Base-by-base conservation (phyloP, 148 eudicot genomes). In the Rhododendron vialii region DNA sequence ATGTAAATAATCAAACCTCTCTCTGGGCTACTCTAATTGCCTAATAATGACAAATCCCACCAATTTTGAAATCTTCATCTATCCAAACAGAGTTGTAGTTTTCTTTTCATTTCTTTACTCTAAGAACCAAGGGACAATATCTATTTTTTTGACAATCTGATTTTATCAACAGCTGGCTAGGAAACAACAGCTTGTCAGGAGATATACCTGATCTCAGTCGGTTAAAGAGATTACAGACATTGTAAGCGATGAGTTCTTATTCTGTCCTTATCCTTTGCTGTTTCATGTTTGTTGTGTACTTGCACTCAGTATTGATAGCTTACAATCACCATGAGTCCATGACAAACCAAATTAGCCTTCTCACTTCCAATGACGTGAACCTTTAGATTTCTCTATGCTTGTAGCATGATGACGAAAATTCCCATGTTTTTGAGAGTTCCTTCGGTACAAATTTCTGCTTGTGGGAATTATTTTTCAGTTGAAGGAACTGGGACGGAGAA, bases 181-280 rank as follows among this genome's bases (percentile, higher is more conserved):
- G 94, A 80, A 91, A 89, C 87, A 97, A 97, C 87, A 89, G 85
- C 83, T 88, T 97, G 87, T 84, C 90, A 36, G 98, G 99, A 91
- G 84, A 82, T 85, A 92, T 97, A 84, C 94, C 95, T 50, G 93
- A 91, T 88, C 91, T 97, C 78, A 88, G 93, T 80, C 59, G 85
- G 83, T 87, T 97, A 88, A 91, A 84, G 92, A 83, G 76, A 86
- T 89, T 97, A 76, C 75, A 90, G 87, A 92, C 71, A 55, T 79
- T 97, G 99, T 97, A 91, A 93, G 98, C 88, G 43, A 57, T 76
- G 30, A 45, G 76, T 74, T 77, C 11, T 63, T 73, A 22, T 76
- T 65, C 38, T 75, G 36, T 85, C 51, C 35, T 83, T 51, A 30
- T 43, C 10, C 38, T 26, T 43, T 30, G 24, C 30, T 28, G 26